Base-by-base conservation (phyloP, 1,284 basidiomycete genomes). In the Ustilago trichophora region DNA sequence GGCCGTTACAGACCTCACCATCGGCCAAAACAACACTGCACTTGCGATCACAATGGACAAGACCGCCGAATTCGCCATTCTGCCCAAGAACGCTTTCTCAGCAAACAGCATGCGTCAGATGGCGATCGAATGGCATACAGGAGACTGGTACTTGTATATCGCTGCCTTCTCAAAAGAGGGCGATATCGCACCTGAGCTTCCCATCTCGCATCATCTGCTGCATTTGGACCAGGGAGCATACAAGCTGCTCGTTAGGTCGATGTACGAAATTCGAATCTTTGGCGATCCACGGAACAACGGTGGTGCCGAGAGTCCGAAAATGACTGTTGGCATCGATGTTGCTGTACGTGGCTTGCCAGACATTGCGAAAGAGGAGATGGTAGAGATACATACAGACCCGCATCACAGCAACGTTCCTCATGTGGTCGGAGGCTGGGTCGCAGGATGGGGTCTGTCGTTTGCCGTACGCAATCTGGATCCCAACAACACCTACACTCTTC, bases 61-160 rank as follows among this genome's bases (percentile, higher is more conserved):
- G 31, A 56, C 47, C 2, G 48, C 59, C 1, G 65, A 74, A 29
- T 74, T 72, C 25, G 69, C 72, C 1, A 21, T 74, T 10, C 47
- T 69, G 0, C 38, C 62, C 3, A 21, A 22, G 6, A 34, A 32
- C 0, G 4, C 7, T 13, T 40, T 36, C 19, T 6, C 27, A 0
- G 15, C 2, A n/a, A n/a, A n/a, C 4, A 49, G 24, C 3, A 19
- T 16, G 16, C 2, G 26, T 18, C 12, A 36, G 11, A 31, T 35
- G 5, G 41, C 51, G 13, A 37, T 72, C 25, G 44, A 58, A 38
- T 74, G 72, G 69, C 58, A 69, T 36, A 68, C 43, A 2, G 72
- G 69, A 18, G 72, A 74, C 42, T 69, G 50, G 56, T 74, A 74
- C 49, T 64, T 56, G 24, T 74, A 74, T 50, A 68, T 69, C 9